Percentiles rank a stretch among this genome's conserved stretches.
phyloP scores from a whole-genome alignment of 2,329 filamentous ascomycete species.

The Exophiala sp. region DNA sequence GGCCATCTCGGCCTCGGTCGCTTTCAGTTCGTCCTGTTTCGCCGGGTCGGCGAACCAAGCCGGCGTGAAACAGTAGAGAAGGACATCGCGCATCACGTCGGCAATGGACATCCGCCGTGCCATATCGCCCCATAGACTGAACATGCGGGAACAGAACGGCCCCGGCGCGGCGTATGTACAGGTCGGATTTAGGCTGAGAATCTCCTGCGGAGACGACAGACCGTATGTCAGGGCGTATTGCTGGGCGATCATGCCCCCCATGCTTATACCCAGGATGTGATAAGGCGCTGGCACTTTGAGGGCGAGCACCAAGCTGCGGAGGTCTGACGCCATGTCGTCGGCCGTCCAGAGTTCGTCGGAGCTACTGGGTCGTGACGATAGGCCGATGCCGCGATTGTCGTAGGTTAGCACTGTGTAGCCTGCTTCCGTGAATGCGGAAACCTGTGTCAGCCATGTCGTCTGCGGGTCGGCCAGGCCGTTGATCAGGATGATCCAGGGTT shows the following conservation, averaged over 20 bases:
- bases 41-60: slow-evolving; percentile 6
- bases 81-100: slow-evolving; percentile 15
- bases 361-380: slow-evolving; percentile 7
- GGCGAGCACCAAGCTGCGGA: slow-evolving; percentile 3
- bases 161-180: slow-evolving; percentile 18
- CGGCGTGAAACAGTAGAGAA: slow-evolving; percentile 15
- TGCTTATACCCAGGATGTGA: slow-evolving; percentile 14
- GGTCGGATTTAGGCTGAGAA: slow-evolving; percentile 10
- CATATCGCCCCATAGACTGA: slow-evolving; percentile 16
- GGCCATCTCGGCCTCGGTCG: slow-evolving; percentile 6
- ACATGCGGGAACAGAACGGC: slow-evolving; percentile 17
- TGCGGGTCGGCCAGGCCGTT: slow-evolving; percentile 18
- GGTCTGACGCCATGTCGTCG: slow-evolving; percentile 11
- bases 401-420: slow-evolving; percentile 18
- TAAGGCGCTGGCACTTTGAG: slow-evolving; percentile 4
- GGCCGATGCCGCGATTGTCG: slow-evolving; percentile 18
- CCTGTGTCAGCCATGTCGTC: slow-evolving; percentile 7
- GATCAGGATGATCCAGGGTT: slow-evolving; percentile 15
- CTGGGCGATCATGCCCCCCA: slow-evolving; percentile 22
- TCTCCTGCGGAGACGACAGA: neutral
- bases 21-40: neutral
- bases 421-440: slow-evolving; percentile 6
- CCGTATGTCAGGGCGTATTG: slow-evolving; percentile 8
- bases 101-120: slow-evolving; percentile 6
- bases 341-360: slow-evolving; percentile 8